Evolutionary conservation across 352 stramenopile genomes (phyloP), one percentile per base, ranked within the genome.

Genomic region (Phytophthora foliorum): DNA sequence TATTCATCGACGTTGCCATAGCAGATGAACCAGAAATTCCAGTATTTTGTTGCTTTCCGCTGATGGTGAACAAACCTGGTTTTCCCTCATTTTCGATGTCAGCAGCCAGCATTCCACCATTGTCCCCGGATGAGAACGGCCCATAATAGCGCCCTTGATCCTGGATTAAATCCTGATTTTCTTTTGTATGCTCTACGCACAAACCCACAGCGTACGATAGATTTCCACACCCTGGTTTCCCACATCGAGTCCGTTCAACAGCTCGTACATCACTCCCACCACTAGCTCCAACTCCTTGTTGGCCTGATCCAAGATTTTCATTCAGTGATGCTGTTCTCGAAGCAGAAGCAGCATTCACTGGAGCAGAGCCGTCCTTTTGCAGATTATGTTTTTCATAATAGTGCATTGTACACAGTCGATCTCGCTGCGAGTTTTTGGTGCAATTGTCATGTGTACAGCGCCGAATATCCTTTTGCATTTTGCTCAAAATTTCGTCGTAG

Each of bases 391-490:
- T 90, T 51, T 94, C 84, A 34, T 85, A 90, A 57, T 92, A 94
- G 55, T 96, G 88, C 34, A 89, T 82, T 17, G 88, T 96, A 42
- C 88, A 96, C 8, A 96, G 72, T 27, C 88, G 82, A 73, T 96
- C 88, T 41, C 88, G 82, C 63, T 96, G 88, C 39, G 88, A 94
- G 69, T 96, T 96, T 70, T 94, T 96, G 32, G 85, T 91, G 50
- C 88, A 96, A 16, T 76, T 90, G 8, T 82, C 81, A 48, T 93
- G 82, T 1, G 88, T 92, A 57, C 88, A 96, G 10, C 78, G 82
- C 16, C 87, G 82, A 21, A 96, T 84, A 31, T 96, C 83, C 46
- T 91, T 91, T 60, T 96, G 85, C 32, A 96, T 73, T 16, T 75
- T 67, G 42, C 62, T 63, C 24, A 96, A 69, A 22, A 93, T 81